phyloP scores from a whole-genome alignment of 768 basidiomycete species.

The Goffeauzyma gilvescens region DNA sequence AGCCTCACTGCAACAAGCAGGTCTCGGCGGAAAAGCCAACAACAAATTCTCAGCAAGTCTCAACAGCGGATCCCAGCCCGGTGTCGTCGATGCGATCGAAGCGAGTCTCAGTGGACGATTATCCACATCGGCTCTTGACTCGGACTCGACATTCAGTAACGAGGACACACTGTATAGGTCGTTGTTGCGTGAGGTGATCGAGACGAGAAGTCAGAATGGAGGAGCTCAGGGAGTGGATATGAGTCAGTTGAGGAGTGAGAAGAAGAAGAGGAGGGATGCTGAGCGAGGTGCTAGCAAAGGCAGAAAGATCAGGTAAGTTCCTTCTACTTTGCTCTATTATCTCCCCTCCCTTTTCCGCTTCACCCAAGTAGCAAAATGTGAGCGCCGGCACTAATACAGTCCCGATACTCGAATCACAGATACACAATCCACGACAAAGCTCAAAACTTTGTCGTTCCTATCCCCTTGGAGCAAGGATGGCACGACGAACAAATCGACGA shows the following conservation, averaged over 20 bases:
- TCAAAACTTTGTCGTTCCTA: slow-evolving; percentile 91
- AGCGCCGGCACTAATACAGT: no score
- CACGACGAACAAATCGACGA: slow-evolving; percentile 94
- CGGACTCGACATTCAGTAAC: no score
- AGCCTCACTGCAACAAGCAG: slow-evolving; percentile 47
- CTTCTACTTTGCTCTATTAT: neutral
- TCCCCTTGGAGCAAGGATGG: slow-evolving; percentile 49
- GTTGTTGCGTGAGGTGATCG: slow-evolving; percentile 75
- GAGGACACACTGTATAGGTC: slow-evolving; percentile 54
- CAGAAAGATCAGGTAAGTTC: slow-evolving; percentile 57
- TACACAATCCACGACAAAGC: slow-evolving; percentile 91
- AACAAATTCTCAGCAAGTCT: slow-evolving; percentile 38
- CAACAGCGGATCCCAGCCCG: slow-evolving; percentile 11
- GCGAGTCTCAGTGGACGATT: no score
- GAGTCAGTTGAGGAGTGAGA: slow-evolving; percentile 23
- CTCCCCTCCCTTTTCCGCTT: no score
- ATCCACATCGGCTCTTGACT: no score
- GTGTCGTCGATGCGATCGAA: slow-evolving; percentile 52
- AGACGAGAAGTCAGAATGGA: slow-evolving; percentile 39
- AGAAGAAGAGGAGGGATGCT: slow-evolving; percentile 52
- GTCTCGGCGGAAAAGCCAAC: slow-evolving; percentile 43
- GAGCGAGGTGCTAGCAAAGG: slow-evolving; percentile 94
- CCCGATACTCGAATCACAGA: slow-evolving; percentile 33
- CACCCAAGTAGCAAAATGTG: no score
- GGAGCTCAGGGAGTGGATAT: slow-evolving; percentile 3